Base-by-base conservation (phyloP, 2,329 filamentous ascomycete species). In the Penicillium sp. region DNA sequence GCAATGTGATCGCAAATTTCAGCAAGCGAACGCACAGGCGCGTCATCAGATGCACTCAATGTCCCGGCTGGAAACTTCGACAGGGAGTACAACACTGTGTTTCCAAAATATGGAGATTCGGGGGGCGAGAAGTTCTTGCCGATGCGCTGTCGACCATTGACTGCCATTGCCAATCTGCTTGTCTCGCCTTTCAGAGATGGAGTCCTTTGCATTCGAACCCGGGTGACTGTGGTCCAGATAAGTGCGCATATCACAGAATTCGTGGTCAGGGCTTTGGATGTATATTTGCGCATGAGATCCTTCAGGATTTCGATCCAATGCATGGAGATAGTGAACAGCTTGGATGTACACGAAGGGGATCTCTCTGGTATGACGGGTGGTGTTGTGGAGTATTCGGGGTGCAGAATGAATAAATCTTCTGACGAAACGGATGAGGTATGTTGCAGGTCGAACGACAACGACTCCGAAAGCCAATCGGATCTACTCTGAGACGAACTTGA, bases 141-240 rank as follows among this genome's bases (percentile, higher is more conserved):
- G 16, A 35, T 34, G 16, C 42, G 42, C 18, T 29, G 42, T 2
- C 42, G 42, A 6, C 29, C 42, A 19, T 45, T 45, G 11, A 35
- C 30, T 19, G 29, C 42, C 16, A 23, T 45, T 13, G 19, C 42
- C 27, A 45, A 11, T 6, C 6, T n/a, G 10, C 42, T 45, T 7
- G 16, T 34, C 14, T 35, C 19, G 18, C 4, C 11, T 19, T 11
- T 7, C 4, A 45, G 45, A 10, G 29, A 7, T 27, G 38, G 18
- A 11, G 41, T 44, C 26, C 32, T 34, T 6, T 35, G 44, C 23
- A 23, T 26, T 40, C 55, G 49, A 3, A 43, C 42, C 3, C 55
- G 55, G 3, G 58, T 60, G 30, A 60, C 41, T 26, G 52, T 42
- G 19, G 52, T 53, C 58, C 55, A 58, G 43, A 58, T 38, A 5